phyloP scores from a whole-genome alignment of 768 basidiomycete species.

The Cystobasidiopsis lactophilus region DNA sequence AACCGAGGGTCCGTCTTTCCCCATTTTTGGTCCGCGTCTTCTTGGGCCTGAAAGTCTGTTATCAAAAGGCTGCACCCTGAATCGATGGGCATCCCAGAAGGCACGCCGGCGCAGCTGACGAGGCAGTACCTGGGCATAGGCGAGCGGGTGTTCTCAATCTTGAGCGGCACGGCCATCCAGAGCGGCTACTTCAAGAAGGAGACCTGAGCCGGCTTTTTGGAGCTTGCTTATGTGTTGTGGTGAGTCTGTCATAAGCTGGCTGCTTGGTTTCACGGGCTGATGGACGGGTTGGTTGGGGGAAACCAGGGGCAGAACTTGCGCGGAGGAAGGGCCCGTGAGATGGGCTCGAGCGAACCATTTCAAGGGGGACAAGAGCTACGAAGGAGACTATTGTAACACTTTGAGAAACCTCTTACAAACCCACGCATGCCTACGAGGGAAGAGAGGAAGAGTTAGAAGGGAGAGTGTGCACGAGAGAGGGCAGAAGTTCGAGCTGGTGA shows the following conservation, averaged over 20 bases:
- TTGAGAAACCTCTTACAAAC: no score
- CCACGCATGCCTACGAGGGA: no score
- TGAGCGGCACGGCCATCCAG: slow-evolving; percentile 65
- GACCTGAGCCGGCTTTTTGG: no score
- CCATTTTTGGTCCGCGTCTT: background rate
- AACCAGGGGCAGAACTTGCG: background rate
- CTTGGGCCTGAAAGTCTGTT: slow-evolving; percentile 1
- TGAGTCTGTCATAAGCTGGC: no score
- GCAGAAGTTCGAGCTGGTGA: no score
- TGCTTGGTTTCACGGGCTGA: no score
- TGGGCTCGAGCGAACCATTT: background rate
- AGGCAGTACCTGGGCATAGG: slow-evolving; percentile 69
- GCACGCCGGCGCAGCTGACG: slow-evolving; percentile 49
- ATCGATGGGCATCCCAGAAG: slow-evolving; percentile 47
- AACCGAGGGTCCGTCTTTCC: slow-evolving; percentile 57
- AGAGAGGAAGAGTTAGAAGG: no score
- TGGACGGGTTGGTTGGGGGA: background rate
- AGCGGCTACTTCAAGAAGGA: slow-evolving; percentile 1
- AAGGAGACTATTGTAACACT: no score
- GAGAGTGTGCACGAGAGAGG: no score
- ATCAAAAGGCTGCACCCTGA: slow-evolving; percentile 24
- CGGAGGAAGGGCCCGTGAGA: background rate
- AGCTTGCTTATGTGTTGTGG: no score
- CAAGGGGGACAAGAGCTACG: no score
- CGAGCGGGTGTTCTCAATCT: slow-evolving; percentile 68